These are phyloP conservation scores for Polysphondylium violaceum DNA, from an alignment of 78 protist genomes.

Conservation along the genomic window DNA sequence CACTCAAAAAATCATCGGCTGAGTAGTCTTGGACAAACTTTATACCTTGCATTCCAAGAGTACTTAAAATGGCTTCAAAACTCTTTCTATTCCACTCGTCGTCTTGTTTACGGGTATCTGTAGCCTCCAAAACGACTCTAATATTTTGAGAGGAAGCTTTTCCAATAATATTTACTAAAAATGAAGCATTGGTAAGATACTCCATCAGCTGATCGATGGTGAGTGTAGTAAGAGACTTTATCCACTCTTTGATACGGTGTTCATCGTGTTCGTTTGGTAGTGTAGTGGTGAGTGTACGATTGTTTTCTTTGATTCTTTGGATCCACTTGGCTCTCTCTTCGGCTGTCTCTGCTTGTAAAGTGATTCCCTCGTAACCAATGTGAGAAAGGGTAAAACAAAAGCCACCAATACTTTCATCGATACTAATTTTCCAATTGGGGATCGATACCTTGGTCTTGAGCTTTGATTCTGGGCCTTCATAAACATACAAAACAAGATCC, in stretches of 20 bases:
- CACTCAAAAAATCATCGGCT: constrained; percentile 1
- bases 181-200: constrained; percentile 19
- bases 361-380: not conserved
- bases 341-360: constrained; percentile 55
- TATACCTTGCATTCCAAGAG: constrained; percentile 12
- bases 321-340: constrained; percentile 37
- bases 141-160: not conserved
- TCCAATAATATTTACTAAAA: not conserved
- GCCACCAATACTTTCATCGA: not conserved
- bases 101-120: not conserved
- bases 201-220: constrained; percentile 6
- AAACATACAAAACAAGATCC: constrained; percentile 61
- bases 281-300: constrained; percentile 6
- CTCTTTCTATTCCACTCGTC: not conserved
- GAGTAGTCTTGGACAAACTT: not conserved
- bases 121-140: not conserved
- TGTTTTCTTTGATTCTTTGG: constrained; percentile 5
- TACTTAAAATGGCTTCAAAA: constrained; percentile 19
- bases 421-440: constrained; percentile 44
- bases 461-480: constrained; percentile 21
- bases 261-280: not conserved
- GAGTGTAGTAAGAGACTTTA: not conserved
- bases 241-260: not conserved
- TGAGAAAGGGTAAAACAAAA: constrained; percentile 51
- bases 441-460: constrained; percentile 40